phyloP scores from a whole-genome alignment of 2,329 filamentous ascomycete species.

The Chaetomium olivaceum region DNA sequence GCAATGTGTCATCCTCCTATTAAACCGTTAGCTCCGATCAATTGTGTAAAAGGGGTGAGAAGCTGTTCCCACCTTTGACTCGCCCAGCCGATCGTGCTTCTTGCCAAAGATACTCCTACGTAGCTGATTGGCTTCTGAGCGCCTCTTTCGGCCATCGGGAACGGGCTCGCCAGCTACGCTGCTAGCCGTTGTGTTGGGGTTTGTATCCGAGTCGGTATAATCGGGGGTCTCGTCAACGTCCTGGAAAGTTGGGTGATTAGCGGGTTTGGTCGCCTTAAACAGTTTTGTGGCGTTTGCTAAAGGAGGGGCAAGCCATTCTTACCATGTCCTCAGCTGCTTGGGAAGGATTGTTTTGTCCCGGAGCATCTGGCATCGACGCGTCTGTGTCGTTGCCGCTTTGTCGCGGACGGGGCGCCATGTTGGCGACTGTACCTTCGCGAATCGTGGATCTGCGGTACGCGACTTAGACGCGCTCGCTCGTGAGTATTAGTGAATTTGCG shows the following conservation, averaged over 20 bases:
- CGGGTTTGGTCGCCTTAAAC: conserved; percentile 12
- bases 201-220: conserved; percentile 66
- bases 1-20: conserved; percentile 91
- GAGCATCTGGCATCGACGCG: conserved; percentile 64
- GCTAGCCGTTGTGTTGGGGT: conserved; percentile 72
- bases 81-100: conserved; percentile 88
- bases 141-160: conserved; percentile 77
- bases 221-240: conserved; percentile 67
- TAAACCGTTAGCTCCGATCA: conserved; percentile 10
- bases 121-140: conserved; percentile 84
- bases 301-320: conserved; percentile 12
- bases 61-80: conserved; percentile 72
- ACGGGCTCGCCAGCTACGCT: conserved; percentile 77
- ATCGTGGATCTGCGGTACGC: conserved; percentile 42
- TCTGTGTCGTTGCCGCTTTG: conserved; percentile 57
- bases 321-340: conserved; percentile 52
- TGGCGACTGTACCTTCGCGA: conserved; percentile 37
- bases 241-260: conserved; percentile 38
- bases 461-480: conserved; percentile 54
- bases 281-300: neutral
- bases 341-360: conserved; percentile 44
- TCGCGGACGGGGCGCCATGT: conserved; percentile 57
- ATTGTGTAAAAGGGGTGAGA: neutral
- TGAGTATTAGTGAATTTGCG: conserved; percentile 28
- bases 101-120: conserved; percentile 91